Evolutionary conservation across 345 rosid species (phyloP), one percentile per base, ranked within the genome.

Genomic region (Camelina sativa): DNA sequence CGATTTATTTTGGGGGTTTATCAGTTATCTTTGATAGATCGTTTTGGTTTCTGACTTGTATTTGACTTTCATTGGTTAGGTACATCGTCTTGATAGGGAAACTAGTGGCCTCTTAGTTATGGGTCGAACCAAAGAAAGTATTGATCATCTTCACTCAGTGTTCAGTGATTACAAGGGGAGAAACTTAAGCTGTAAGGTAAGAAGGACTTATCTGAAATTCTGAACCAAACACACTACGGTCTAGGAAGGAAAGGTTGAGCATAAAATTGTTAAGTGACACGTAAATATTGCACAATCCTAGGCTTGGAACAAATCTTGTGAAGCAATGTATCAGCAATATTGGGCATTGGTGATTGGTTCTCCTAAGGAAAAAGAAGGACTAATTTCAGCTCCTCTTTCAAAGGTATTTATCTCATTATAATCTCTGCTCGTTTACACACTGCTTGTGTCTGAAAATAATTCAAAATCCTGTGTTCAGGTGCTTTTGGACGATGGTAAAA

Each of bases 321-420:
- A 86, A 75, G 89, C 84, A 7, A 91, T 66, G 80, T 89, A 79
- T 76, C 96, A 89, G 83, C 80, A 87, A 20, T 85, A 83, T 56
- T 93, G 98, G 98, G 98, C 91, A 38, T 79, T 93, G 80, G 96
- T 93, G 71, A 93, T 93, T 61, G 98, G 97, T 73, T 80, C 81
- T 76, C 98, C 97, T 48, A 86, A 76, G 80, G 89, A 91, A 63
- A 91, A 87, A 67, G 88, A 89, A 82, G 98, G 98, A 67, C 30
- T 87, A 52, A 83, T 93, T 75, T 58, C 60, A 64, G 94, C 94
- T 80, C 94, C 92, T 65, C 89, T 93, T 78, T 86, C 94, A 30
- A 91, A 89, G 97, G 98, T 91, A 67, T 8, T 43, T 67, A 15
- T 73, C 74, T 73, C 44, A 23, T 22, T n/a, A 7, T 16, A 20